phyloP scores from a whole-genome alignment of 805 yeast species.

The Myxozyma mucilagina region DNA sequence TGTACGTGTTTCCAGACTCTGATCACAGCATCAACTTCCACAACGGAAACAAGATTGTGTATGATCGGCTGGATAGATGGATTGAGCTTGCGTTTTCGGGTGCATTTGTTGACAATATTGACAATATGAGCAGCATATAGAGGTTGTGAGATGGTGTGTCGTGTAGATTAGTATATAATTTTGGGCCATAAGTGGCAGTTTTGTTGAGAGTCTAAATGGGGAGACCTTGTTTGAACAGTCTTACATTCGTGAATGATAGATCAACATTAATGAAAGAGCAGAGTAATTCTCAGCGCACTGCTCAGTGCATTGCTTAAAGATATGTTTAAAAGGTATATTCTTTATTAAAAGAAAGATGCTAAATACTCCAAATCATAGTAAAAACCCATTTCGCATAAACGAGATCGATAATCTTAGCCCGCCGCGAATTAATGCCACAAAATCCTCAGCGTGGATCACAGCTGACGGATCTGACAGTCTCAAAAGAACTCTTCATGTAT shows the following conservation, averaged over 20 bases:
- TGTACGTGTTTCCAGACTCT: slow-evolving; percentile 89
- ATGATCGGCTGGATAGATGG: slow-evolving; percentile 72
- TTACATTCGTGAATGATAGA: no score
- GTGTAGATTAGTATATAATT: slow-evolving; percentile 1
- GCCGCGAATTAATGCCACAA: background rate
- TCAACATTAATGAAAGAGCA: no score
- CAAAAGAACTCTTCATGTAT: background rate
- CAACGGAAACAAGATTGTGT: slow-evolving; percentile 74
- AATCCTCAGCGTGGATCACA: background rate
- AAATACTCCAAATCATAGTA: background rate
- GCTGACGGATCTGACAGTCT: background rate
- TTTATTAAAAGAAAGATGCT: background rate
- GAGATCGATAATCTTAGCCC: background rate
- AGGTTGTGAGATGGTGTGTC: background rate
- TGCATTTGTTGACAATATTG: slow-evolving; percentile 3
- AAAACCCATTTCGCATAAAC: background rate
- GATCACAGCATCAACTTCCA: slow-evolving; percentile 81
- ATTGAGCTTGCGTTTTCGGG: slow-evolving; percentile 24
- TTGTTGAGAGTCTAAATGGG: background rate
- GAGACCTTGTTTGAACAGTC: background rate
- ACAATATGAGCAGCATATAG: background rate
- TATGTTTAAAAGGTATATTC: background rate
- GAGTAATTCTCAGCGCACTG: background rate
- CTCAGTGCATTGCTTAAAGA: no score
- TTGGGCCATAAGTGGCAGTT: background rate